Evolutionary conservation across 805 yeast genomes (phyloP).

Genomic region (Cephaloascus albidus): DNA sequence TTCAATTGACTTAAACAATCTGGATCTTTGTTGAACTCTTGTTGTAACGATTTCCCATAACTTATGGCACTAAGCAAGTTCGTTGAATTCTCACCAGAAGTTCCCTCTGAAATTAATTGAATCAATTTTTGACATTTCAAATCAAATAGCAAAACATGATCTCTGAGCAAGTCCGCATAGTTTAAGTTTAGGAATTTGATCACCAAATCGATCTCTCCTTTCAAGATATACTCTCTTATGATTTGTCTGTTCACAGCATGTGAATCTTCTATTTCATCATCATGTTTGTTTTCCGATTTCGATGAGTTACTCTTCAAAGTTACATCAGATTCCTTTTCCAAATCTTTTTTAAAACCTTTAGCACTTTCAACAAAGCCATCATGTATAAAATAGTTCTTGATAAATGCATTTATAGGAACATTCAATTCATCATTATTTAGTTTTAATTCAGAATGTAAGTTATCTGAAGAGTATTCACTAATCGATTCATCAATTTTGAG

Average conservation of each 20-base stretch:
- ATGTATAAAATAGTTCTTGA: conserved; percentile 44
- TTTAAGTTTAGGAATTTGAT: conserved; percentile 22
- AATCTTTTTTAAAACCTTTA: conserved; percentile 39
- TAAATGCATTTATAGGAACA: conserved; percentile 17
- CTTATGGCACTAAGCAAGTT: conserved; percentile 18
- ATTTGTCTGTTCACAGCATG: conserved; percentile 25
- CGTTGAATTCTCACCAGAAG: conserved; percentile 4
- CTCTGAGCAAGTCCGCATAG: conserved; percentile 27
- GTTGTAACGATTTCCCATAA: conserved; percentile 27
- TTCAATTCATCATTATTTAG: not conserved
- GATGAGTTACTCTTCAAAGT: conserved; percentile 6
- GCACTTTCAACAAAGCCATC: conserved; percentile 49
- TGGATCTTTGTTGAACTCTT: conserved; percentile 17
- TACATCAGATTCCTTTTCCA: conserved; percentile 16
- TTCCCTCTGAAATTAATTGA: conserved; percentile 19
- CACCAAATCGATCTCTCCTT: conserved; percentile 36
- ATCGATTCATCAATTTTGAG: conserved; percentile 13
- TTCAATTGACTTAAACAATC: conserved; percentile 26
- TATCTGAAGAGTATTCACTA: not conserved
- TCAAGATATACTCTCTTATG: conserved; percentile 28
- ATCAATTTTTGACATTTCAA: conserved; percentile 34
- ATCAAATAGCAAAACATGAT: conserved; percentile 25
- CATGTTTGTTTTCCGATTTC: conserved; percentile 12
- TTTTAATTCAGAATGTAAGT: not conserved
- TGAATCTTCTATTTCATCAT: conserved; percentile 19